Percentiles rank a stretch among this genome's conserved stretches.
Evolutionary conservation across 352 stramenopile genomes (phyloP).

Genomic region (Phytophthora fragariaefolia): DNA sequence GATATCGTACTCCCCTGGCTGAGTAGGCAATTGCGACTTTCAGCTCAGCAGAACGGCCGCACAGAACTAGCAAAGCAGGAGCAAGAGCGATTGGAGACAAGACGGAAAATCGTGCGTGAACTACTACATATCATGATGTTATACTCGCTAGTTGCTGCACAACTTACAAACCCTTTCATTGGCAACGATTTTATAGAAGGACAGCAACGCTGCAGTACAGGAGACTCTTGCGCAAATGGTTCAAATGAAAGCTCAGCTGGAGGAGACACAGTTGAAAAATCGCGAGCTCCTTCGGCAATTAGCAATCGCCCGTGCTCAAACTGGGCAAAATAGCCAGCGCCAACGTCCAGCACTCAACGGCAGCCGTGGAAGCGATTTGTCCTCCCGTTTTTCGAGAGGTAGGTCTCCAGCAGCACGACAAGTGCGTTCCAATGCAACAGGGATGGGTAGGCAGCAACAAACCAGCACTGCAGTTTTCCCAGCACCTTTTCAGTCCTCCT

Average conservation of each 20-base stretch:
- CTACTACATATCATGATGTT: not conserved
- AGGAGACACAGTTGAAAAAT: slow-evolving; percentile 79
- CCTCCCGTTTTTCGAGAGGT: slow-evolving; percentile 19
- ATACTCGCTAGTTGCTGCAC: not conserved
- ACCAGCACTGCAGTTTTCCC: slow-evolving; percentile 17
- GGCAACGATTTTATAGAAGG: slow-evolving; percentile 37
- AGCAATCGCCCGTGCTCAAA: slow-evolving; percentile 63
- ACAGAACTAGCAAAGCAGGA: slow-evolving; percentile 29
- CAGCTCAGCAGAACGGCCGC: slow-evolving; percentile 23
- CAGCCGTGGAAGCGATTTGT: slow-evolving; percentile 12
- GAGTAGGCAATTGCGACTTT: slow-evolving; percentile 30
- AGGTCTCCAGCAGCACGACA: slow-evolving; percentile 22
- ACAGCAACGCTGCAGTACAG: slow-evolving; percentile 56
- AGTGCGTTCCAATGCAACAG: not conserved
- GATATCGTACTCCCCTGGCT: not conserved
- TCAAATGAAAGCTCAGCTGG: slow-evolving; percentile 61
- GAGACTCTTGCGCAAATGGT: slow-evolving; percentile 67
- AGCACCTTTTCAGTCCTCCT: slow-evolving; percentile 29
- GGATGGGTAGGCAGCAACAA: slow-evolving; percentile 15
- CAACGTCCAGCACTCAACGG: slow-evolving; percentile 20
- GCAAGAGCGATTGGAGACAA: slow-evolving; percentile 47
- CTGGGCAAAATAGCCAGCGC: slow-evolving; percentile 17
- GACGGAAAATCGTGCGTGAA: slow-evolving; percentile 44
- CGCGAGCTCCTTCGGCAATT: slow-evolving; percentile 77
- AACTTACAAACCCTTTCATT: slow-evolving; percentile 4